Evolutionary conservation across 345 rosid species (phyloP), one percentile per base, ranked within the genome.

Genomic region (Eucalyptus cloeziana): DNA sequence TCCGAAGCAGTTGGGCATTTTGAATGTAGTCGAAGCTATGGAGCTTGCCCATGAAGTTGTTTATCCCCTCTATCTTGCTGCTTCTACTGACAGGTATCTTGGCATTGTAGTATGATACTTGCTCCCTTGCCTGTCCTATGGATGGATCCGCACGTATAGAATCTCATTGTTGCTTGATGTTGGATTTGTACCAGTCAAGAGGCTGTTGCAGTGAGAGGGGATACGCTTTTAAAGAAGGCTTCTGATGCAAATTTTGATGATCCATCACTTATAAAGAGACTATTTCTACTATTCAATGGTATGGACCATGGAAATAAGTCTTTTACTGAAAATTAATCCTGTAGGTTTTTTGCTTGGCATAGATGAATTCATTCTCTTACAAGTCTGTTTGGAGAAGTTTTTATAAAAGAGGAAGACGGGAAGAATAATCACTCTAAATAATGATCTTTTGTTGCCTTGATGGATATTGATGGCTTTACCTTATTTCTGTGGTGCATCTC

Each of bases 1-100:
- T 50, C 30, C 10, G 1, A 16, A 2, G 91, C 94, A 97, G 98
- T 91, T 96, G 89, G 99, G 99, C 79, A 92, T 97, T 93, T 93
- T 97, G 93, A 96, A 95, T 95, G 97, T 97, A 89, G 88, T 95
- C 91, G 97, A 96, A 91, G 93, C 94, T 47, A 94, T 96, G 96
- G 95, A 95, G 90, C 94, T 96, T 50, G 89, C 89, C 89, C 93
- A 96, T 51, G 98, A 96, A 93, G 91, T 94, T 52, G 95, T 94
- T 89, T 97, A 97, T 94, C 96, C 97, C 43, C 85, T 97, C 87
- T 97, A 94, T 91, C 47, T 97, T 85, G 96, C 94, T 87, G 98
- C 99, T 86, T 94, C 93, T 91, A 95, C 94, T 86, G 97, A 96
- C 87, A 90, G 97, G 99, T 95, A 95, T 25, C 25, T 80, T 56